Evolutionary conservation across 2,329 filamentous ascomycete species (phyloP), one percentile per base, ranked within the genome.

Genomic region (Monilinia fructigena): DNA sequence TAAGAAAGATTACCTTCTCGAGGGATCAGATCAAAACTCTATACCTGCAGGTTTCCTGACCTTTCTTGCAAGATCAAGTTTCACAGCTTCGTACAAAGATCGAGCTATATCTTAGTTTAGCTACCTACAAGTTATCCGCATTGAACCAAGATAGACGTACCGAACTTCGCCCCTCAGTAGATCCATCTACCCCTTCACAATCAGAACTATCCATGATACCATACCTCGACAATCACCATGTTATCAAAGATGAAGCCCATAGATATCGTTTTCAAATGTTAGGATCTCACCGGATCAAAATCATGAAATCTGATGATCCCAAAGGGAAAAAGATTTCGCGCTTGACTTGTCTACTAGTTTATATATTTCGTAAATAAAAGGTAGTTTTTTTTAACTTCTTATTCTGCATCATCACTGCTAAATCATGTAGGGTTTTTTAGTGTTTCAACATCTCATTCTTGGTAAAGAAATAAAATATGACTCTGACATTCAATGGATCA

Each of bases 151-250:
- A 73, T 18, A 63, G 66, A 52, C 42, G 50, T 23, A 67, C 63
- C 26, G 68, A 68, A 52, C 55, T 71, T n/a, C 66, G 67, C 14
- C 70, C 72, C 48, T 61, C 69, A 4, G 58, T 70, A 31, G 68
- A 73, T 55, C 23, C 47, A 11, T 66, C 50, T 20, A 65, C 55
- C 23, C 54, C 61, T 4, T 40, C 65, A 4, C 14, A 52, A 3
- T 67, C 60, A 4, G 68, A 71, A 52, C 71, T 66, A 6, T 70
- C 69, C 14, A 72, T 73, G 71, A 72, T 68, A 48, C 71, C 71
- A 26, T 72, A 69, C 56, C 66, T 72, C 7, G 70, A 73, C 42
- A 70, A 72, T 40, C 45, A 48, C 12, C 71, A 72, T 47, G 58
- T 69, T 18, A 58, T 66, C 28, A 66, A 63, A 38, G 69, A 70